Conservation (phyloP, 192 early-diverging fungal genomes). For the Coemansia sp. region DNA sequence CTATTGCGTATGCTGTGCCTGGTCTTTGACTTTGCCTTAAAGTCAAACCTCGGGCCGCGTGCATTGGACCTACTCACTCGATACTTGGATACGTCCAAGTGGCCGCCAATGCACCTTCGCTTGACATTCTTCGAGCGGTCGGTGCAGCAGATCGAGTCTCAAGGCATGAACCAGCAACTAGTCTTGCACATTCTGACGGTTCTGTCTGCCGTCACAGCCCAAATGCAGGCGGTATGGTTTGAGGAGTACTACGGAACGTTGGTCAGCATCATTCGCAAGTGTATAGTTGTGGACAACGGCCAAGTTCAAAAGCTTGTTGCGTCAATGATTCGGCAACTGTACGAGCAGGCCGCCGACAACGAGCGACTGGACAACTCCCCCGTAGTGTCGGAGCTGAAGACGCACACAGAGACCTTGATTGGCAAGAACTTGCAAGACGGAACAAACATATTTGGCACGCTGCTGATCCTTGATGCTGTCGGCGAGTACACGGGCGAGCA, state of each 20-base stretch:
- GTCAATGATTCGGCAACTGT: slow-evolving; percentile 75
- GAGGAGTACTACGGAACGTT: slow-evolving; percentile 53
- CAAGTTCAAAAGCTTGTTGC: slow-evolving; percentile 73
- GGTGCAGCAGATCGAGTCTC: slow-evolving; percentile 53
- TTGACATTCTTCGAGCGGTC: slow-evolving; percentile 58
- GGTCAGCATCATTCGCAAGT: slow-evolving; percentile 48
- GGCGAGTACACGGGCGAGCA: slow-evolving; percentile 67
- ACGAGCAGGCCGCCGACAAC: slow-evolving; percentile 59
- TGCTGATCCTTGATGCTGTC: slow-evolving; percentile 71
- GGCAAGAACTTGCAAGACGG: slow-evolving; percentile 69
- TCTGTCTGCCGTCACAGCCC: slow-evolving; percentile 41
- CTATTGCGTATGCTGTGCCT: slow-evolving; percentile 55
- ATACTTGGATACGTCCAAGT: slow-evolving; percentile 44
- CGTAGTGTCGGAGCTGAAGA: slow-evolving; percentile 59
- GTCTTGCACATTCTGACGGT: slow-evolving; percentile 53
- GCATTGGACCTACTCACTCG: slow-evolving; percentile 39
- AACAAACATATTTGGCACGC: slow-evolving; percentile 67
- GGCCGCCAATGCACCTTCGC: slow-evolving; percentile 50
- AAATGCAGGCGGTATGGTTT: slow-evolving; percentile 58
- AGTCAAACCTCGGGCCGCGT: slow-evolving; percentile 46
- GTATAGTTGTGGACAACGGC: slow-evolving; percentile 73
- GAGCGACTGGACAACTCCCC: slow-evolving; percentile 36
- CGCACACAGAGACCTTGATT: slow-evolving; percentile 67
- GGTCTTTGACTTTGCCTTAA: slow-evolving; percentile 55
- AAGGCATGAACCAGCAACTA: slow-evolving; percentile 57